A percentile compares a stretch with the other conserved stretches of the same genome.
Conservation (phyloP, 257 asterid species). For the Solanum corneliomulleri region DNA sequence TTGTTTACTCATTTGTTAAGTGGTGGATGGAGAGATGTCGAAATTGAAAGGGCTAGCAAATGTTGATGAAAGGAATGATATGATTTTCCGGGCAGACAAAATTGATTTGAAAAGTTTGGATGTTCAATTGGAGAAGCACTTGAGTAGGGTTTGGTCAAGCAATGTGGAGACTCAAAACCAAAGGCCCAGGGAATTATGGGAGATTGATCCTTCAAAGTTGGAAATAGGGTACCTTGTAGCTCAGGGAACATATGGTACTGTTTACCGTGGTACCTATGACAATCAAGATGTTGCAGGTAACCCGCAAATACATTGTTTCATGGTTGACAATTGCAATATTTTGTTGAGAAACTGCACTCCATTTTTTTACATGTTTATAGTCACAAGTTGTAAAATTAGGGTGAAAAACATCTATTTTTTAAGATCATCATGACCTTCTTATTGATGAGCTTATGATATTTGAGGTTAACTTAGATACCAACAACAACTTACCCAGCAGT, state of each 20-base stretch:
- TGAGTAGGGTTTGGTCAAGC: constrained; percentile 76
- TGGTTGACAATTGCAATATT: not conserved
- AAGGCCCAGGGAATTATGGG: constrained; percentile 73
- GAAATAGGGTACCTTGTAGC: constrained; percentile 82
- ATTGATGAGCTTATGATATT: not conserved
- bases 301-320: not conserved
- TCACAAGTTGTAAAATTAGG: not conserved
- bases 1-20: not conserved
- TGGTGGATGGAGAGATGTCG: constrained; percentile 5
- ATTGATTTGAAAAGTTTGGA: constrained; percentile 80
- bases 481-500: too few relatives aligned
- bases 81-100: constrained; percentile 85
- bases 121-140: constrained; percentile 81
- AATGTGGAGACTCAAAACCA: constrained; percentile 30
- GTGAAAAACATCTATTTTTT: not conserved
- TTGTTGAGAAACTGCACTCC: not conserved
- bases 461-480: not conserved
- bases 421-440: not conserved
- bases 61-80: constrained; percentile 27
- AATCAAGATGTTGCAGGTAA: constrained; percentile 84
- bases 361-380: not conserved
- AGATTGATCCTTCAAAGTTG: constrained; percentile 67
- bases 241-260: constrained; percentile 85
- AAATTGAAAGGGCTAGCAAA: constrained; percentile 32
- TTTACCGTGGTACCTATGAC: constrained; percentile 73